Percentiles rank a stretch among this genome's conserved stretches.
Evolutionary conservation across 2,329 filamentous ascomycete genomes (phyloP).

Genomic region (Sporothrix variecibatus): DNA sequence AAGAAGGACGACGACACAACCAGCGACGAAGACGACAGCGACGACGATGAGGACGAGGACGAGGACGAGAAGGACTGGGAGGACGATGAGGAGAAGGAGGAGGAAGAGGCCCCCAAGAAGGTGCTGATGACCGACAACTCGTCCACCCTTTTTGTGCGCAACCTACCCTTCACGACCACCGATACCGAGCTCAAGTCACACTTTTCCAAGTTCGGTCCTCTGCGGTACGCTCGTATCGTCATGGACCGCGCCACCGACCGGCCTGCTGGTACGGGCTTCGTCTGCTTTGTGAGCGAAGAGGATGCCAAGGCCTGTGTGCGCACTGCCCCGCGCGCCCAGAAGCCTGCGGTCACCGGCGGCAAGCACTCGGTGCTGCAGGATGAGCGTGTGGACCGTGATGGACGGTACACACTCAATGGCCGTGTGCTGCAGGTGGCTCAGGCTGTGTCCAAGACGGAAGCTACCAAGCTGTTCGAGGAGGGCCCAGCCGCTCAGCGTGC

Average conservation of each 20-base stretch:
- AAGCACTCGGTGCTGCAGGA: slow-evolving; percentile 87
- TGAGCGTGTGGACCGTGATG: slow-evolving; percentile 76
- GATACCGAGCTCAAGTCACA: slow-evolving; percentile 82
- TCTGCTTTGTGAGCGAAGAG: slow-evolving; percentile 79
- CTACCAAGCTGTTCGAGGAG: slow-evolving; percentile 71
- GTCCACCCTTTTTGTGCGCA: slow-evolving; percentile 86
- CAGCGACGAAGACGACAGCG: slow-evolving; percentile 48
- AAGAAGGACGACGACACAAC: slow-evolving; percentile 50
- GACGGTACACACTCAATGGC: slow-evolving; percentile 86
- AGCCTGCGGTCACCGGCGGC: slow-evolving; percentile 47
- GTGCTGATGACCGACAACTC: slow-evolving; percentile 60
- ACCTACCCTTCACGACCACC: slow-evolving; percentile 84
- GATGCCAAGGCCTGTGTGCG: slow-evolving; percentile 78
- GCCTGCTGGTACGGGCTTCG: slow-evolving; percentile 89
- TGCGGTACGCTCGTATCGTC: slow-evolving; percentile 89
- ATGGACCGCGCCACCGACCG: slow-evolving; percentile 82
- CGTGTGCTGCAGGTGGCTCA: slow-evolving; percentile 81
- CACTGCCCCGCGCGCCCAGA: slow-evolving; percentile 61
- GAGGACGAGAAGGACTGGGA: slow-evolving; percentile 45
- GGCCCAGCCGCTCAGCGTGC: slow-evolving; percentile 64
- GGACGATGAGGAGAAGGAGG: slow-evolving; percentile 42
- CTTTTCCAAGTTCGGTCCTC: slow-evolving; percentile 82
- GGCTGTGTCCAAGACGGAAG: slow-evolving; percentile 82
- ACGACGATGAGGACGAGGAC: slow-evolving; percentile 49
- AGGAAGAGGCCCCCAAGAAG: slow-evolving; percentile 40